Evolutionary conservation across 768 basidiomycete species (phyloP), one percentile per base, ranked within the genome.

Genomic region (Rhodocollybia butyracea): DNA sequence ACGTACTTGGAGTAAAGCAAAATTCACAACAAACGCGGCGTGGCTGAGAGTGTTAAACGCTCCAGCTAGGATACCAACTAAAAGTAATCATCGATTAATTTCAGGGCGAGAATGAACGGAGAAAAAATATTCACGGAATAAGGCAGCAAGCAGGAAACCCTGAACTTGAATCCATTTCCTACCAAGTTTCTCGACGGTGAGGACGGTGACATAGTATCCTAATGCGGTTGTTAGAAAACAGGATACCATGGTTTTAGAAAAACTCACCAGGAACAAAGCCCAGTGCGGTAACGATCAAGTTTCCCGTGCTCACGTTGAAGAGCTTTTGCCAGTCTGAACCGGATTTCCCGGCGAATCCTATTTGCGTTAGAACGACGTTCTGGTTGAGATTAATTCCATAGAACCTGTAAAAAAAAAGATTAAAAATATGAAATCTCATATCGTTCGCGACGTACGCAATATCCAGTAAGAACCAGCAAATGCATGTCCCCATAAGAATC

Each of bases 381-480:
- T 88, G 86, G 73, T 89, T 89, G 22, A 79, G 60, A 57, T 78
- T 78, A 72, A 91, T 86, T 3, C 89, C 89, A 67, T 89, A 89
- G 68, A 89, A 89, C 0, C 84, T 86, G 51, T 17, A 39, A 43
- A 39, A 39, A 15, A 38, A 24, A 19, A 27, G n/a, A 5, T 10
- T 32, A 24, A 53, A 43, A 27, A 27, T 39, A 2, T 1, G 27
- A 24, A 24, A 54, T 46, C 0, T 32, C 48, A 29, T 22, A 34
- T 30, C 34, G 10, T 8, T 8, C 56, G 51, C 12, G 55, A 58
- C 73, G 55, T 61, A 86, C 80, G 88, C 84, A 30, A 90, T 77
- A 60, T 90, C 89, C 31, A 90, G 76, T 22, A 91, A 64, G 73
- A 91, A 89, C 90, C 90, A 91, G 59, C 81, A 85, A 40, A 66